phyloP scores from a whole-genome alignment of 257 asterid genomes.

The Jasminum sambac region DNA sequence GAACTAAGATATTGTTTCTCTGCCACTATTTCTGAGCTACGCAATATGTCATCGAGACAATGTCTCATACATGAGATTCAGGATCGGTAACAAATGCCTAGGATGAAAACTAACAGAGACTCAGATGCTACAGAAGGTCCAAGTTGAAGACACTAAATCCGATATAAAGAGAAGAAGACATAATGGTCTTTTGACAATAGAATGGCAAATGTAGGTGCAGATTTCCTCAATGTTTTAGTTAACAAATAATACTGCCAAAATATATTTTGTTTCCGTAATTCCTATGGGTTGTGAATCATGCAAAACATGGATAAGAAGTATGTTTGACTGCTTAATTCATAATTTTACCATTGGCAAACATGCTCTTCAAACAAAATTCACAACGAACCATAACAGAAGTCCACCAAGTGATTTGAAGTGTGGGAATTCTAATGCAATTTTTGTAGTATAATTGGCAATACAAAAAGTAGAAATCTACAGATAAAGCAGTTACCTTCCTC shows the following conservation, averaged over 20 bases:
- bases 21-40: background rate
- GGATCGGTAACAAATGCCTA: background rate
- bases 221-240: background rate
- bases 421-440: background rate
- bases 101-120: background rate
- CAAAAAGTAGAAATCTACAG: background rate
- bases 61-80: background rate
- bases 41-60: background rate
- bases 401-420: background rate
- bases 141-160: background rate
- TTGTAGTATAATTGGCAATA: background rate
- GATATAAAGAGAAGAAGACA: constrained; percentile 4
- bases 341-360: too few relatives aligned
- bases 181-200: background rate
- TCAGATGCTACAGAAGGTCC: background rate
- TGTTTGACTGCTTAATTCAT: too few relatives aligned
- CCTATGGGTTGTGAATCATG: too few relatives aligned
- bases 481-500: constrained; percentile 66
- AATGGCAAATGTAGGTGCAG: constrained; percentile 15
- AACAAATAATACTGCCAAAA: background rate
- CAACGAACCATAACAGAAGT: background rate
- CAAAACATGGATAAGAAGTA: too few relatives aligned
- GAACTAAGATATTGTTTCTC: background rate
- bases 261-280: background rate
- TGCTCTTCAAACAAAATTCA: background rate